Conservation (phyloP, 2,329 filamentous ascomycete genomes). For the Didymella pomorum region DNA sequence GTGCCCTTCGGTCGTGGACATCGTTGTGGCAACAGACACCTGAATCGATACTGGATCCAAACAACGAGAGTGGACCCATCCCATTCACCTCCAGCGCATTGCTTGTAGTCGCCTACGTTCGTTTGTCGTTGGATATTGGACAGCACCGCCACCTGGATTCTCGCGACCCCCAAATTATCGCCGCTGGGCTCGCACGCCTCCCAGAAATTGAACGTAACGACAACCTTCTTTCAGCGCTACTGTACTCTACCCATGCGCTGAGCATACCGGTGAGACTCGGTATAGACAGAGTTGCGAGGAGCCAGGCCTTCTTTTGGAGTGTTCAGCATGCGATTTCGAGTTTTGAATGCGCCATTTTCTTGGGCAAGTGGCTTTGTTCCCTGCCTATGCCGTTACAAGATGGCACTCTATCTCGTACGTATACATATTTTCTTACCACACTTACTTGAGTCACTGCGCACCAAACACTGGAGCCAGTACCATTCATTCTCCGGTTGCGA, state of each 20-base stretch:
- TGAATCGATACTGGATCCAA: conserved; percentile 48
- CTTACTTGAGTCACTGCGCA: not conserved
- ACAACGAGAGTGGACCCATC: conserved; percentile 48
- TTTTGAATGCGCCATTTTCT: conserved; percentile 63
- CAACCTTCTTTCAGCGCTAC: conserved; percentile 58
- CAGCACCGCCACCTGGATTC: conserved; percentile 56
- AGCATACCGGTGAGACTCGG: conserved; percentile 65
- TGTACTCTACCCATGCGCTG: conserved; percentile 64
- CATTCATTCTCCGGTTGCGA: not conserved
- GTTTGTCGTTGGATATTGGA: conserved; percentile 57
- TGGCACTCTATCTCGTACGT: conserved; percentile 27
- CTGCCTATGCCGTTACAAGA: conserved; percentile 33
- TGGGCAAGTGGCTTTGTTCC: conserved; percentile 60
- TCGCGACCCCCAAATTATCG: conserved; percentile 54
- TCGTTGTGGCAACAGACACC: conserved; percentile 47
- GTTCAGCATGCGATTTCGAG: conserved; percentile 64
- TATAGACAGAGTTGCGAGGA: conserved; percentile 63
- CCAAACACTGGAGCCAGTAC: not conserved
- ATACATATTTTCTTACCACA: not conserved
- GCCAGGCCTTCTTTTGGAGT: conserved; percentile 65
- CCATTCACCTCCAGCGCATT: conserved; percentile 57
- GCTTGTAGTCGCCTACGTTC: conserved; percentile 57
- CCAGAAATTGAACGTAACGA: conserved; percentile 59
- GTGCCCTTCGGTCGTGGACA: conserved; percentile 47
- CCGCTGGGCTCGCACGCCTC: conserved; percentile 49